Evolutionary conservation across 2,329 filamentous ascomycete species (phyloP).

Genomic region (Aspergillus pseudoglaucus): DNA sequence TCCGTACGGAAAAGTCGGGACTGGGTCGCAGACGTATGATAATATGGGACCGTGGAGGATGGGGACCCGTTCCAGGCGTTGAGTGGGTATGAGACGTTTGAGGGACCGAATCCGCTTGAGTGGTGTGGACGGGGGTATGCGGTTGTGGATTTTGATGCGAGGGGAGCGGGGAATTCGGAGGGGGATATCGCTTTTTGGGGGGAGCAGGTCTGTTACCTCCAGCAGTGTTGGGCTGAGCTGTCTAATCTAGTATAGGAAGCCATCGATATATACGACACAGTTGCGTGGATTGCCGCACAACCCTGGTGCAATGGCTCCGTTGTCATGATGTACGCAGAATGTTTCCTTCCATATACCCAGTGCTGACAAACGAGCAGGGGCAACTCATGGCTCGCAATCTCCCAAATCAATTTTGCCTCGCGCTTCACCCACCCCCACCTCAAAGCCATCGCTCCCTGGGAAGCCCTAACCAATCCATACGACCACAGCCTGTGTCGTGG

Average conservation of each 20-base stretch:
- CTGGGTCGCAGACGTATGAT: constrained; percentile 7
- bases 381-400: constrained; percentile 13
- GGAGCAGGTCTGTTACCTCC: neutral
- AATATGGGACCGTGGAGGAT: constrained; percentile 10
- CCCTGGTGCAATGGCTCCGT: constrained; percentile 18
- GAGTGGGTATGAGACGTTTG: constrained; percentile 17
- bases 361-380: neutral
- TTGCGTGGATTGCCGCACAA: constrained; percentile 15
- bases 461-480: constrained; percentile 13
- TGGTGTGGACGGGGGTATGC: constrained; percentile 24
- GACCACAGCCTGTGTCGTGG: constrained; percentile 12
- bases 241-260: constrained; percentile 11
- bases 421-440: constrained; percentile 9
- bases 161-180: constrained; percentile 22
- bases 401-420: constrained; percentile 8
- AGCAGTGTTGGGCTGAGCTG: neutral
- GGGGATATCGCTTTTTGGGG: constrained; percentile 20
- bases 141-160: constrained; percentile 23
- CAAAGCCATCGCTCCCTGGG: constrained; percentile 19
- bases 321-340: constrained; percentile 5
- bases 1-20: constrained; percentile 23
- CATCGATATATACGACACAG: constrained; percentile 19
- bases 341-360: neutral
- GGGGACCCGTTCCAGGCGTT: constrained; percentile 10
- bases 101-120: constrained; percentile 24